These are phyloP conservation scores for Phytophthora agathidicida DNA, from an alignment of 352 stramenopile species.

Conservation along the genomic window DNA sequence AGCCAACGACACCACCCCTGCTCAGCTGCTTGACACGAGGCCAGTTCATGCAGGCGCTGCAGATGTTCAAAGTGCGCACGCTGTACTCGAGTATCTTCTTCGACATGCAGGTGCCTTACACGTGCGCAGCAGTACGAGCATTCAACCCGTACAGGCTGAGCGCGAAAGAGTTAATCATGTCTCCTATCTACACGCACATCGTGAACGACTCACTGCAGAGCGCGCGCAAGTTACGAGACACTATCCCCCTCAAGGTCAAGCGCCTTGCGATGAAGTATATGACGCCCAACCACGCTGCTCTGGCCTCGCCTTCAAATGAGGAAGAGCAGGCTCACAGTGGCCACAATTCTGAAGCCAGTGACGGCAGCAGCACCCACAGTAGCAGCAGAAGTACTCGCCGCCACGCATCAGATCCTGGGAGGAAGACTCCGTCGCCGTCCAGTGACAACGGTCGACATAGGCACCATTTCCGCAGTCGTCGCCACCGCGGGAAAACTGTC, in stretches of 20 bases:
- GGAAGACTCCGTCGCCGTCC: slow-evolving; percentile 25
- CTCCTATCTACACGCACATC: slow-evolving; percentile 76
- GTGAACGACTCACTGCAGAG: slow-evolving; percentile 60
- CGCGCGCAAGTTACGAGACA: slow-evolving; percentile 63
- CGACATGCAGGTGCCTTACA: slow-evolving; percentile 84
- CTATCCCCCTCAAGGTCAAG: slow-evolving; percentile 54
- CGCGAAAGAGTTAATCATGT: slow-evolving; percentile 46
- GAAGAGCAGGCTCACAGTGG: slow-evolving; percentile 11
- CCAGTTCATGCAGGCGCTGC: slow-evolving; percentile 77
- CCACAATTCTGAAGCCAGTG: slow-evolving; percentile 19
- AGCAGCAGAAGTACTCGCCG: slow-evolving; percentile 20
- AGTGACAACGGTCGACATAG: slow-evolving; percentile 13
- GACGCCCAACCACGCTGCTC: slow-evolving; percentile 21
- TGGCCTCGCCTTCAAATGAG: slow-evolving; percentile 28
- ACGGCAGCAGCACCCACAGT: slow-evolving; percentile 15
- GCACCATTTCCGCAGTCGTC: slow-evolving; percentile 18
- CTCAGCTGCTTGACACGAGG: slow-evolving; percentile 71
- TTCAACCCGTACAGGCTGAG: slow-evolving; percentile 83
- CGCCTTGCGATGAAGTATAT: slow-evolving; percentile 38
- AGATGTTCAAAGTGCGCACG: slow-evolving; percentile 67
- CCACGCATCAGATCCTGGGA: slow-evolving; percentile 20
- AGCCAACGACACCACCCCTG: slow-evolving; percentile 29
- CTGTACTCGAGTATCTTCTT: slow-evolving; percentile 86
- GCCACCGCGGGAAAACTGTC: slow-evolving; percentile 32
- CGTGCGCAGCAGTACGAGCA: slow-evolving; percentile 69